Percentiles rank a stretch among this genome's conserved stretches.
Evolutionary conservation across 2,329 filamentous ascomycete genomes (phyloP).

Genomic region (Colletotrichum brevisporum): DNA sequence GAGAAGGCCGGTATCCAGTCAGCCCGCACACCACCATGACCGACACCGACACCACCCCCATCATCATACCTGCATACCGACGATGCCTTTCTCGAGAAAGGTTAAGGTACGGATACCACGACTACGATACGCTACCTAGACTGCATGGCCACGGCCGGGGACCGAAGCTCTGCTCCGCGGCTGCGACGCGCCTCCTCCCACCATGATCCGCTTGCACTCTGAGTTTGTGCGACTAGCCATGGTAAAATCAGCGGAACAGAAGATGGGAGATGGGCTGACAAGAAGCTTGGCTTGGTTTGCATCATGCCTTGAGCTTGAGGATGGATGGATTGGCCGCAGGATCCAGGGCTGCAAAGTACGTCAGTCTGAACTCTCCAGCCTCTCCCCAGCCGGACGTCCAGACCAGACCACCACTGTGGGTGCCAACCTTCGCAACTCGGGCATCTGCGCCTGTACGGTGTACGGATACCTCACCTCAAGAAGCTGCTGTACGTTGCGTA

Average conservation of each 20-base stretch:
- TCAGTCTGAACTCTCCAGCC: slow-evolving; percentile 23
- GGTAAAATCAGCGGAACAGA: background rate
- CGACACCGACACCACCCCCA: no score
- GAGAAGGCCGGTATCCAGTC: background rate
- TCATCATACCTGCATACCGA: no score
- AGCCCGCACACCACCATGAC: background rate
- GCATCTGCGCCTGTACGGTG: background rate
- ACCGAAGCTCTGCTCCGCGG: slow-evolving; percentile 23
- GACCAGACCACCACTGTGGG: slow-evolving; percentile 20
- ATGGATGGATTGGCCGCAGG: background rate
- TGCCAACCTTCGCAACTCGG: background rate
- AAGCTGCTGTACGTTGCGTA: background rate
- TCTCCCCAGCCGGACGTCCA: background rate
- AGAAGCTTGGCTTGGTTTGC: slow-evolving; percentile 3
- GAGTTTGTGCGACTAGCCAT: slow-evolving; percentile 26
- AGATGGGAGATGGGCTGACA: slow-evolving; percentile 13
- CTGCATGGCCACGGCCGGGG: slow-evolving; percentile 5
- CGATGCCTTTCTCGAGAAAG: background rate
- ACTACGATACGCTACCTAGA: background rate
- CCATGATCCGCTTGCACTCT: background rate
- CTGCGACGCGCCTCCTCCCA: slow-evolving; percentile 20
- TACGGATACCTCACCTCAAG: slow-evolving; percentile 4
- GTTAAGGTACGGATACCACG: background rate
- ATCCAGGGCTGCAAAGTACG: slow-evolving; percentile 9
- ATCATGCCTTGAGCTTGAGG: slow-evolving; percentile 9